A percentile compares a stretch with the other conserved stretches of the same genome.
These are phyloP conservation scores for Vanilla planifolia DNA, from an alignment of 106 monocot species.

Conservation along the genomic window DNA sequence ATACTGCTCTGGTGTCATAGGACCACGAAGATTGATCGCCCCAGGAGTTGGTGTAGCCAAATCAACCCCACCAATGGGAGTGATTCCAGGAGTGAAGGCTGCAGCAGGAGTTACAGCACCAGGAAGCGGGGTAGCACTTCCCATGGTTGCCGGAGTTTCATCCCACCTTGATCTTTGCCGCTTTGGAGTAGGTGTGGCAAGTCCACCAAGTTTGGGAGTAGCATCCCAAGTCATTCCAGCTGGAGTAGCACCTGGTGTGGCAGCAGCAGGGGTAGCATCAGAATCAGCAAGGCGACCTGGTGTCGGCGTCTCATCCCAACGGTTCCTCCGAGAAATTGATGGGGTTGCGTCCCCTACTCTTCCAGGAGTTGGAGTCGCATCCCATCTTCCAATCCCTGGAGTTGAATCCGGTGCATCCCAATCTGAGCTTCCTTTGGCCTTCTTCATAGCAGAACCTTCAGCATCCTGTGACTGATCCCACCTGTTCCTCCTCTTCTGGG, in stretches of 20 bases:
- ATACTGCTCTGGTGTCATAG: conserved; percentile 89
- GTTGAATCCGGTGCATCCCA: conserved; percentile 91
- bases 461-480: conserved; percentile 95
- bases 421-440: conserved; percentile 57
- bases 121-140: conserved; percentile 63
- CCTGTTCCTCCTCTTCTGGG: conserved; percentile 85
- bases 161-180: conserved; percentile 96
- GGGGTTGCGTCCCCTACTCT: conserved; percentile 87
- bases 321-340: conserved; percentile 49
- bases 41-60: conserved; percentile 88
- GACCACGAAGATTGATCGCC: conserved; percentile 61
- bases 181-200: conserved; percentile 93
- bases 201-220: conserved; percentile 68
- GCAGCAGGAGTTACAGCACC: conserved; percentile 71
- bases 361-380: conserved; percentile 90
- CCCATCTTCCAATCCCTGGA: conserved; percentile 82
- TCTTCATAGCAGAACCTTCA: conserved; percentile 34
- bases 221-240: conserved; percentile 99
- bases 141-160: conserved; percentile 86
- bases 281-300: conserved; percentile 80
- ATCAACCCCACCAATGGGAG: conserved; percentile 74
- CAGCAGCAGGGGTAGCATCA: conserved; percentile 74
- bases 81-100: conserved; percentile 81
- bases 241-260: conserved; percentile 83
- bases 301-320: conserved; percentile 98